phyloP scores from a whole-genome alignment of 768 basidiomycete genomes.

The Phanerochaete carnosa region DNA sequence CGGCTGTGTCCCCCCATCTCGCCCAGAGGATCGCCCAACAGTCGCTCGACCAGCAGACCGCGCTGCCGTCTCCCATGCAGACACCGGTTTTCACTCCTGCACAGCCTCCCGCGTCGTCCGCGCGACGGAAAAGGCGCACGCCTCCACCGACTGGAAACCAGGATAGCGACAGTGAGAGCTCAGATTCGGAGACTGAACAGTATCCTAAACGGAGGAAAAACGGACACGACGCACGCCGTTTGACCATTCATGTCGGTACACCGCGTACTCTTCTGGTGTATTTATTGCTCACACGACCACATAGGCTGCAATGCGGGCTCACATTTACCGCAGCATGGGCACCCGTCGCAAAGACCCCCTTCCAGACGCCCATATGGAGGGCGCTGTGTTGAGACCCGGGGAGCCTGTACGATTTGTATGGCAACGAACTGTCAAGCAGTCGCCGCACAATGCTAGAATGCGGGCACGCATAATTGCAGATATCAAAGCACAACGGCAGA shows the following conservation, averaged over 20 bases:
- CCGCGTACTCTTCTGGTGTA: neutral
- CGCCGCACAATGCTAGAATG: conserved; percentile 71
- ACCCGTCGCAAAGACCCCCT: conserved; percentile 52
- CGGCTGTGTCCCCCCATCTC: neutral
- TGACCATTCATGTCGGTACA: conserved; percentile 60
- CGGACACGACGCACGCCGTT: conserved; percentile 61
- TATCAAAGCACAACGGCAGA: conserved; percentile 47
- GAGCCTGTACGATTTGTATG: conserved; percentile 76
- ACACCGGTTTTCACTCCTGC: neutral
- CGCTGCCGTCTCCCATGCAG: conserved; percentile 3
- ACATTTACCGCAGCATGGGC: conserved; percentile 59
- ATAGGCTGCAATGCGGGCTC: conserved; percentile 66
- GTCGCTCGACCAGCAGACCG: neutral
- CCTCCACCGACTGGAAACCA: conserved; percentile 34
- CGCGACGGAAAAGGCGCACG: conserved; percentile 4
- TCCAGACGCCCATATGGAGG: conserved; percentile 62
- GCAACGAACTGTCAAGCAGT: conserved; percentile 76
- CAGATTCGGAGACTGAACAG: conserved; percentile 21
- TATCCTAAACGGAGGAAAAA: conserved; percentile 42
- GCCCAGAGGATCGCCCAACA: neutral
- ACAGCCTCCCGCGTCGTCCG: conserved; percentile 7
- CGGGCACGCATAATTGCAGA: conserved; percentile 60
- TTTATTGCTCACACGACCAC: neutral
- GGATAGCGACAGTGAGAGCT: conserved; percentile 34
- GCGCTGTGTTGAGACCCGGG: conserved; percentile 36